phyloP scores from a whole-genome alignment of 129 eudicot species.

The Flaveria trinervia region DNA sequence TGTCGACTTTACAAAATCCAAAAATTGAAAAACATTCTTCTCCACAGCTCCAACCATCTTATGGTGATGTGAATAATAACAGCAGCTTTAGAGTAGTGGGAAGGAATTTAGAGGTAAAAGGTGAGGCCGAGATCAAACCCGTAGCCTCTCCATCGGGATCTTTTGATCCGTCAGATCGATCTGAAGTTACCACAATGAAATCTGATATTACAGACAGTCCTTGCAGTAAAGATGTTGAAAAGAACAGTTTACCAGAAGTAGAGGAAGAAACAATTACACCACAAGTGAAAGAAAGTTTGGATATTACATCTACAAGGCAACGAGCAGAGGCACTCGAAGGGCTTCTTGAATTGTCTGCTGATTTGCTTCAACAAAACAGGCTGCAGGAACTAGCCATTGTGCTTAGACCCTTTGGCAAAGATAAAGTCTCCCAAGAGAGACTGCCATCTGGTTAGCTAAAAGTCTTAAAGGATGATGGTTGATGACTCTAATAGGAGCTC shows the following conservation, averaged over 20 bases:
- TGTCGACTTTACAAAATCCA: conserved; percentile 44
- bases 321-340: conserved; percentile 99
- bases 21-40: conserved; percentile 46
- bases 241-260: conserved; percentile 33
- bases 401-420: conserved; percentile 87
- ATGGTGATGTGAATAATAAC: conserved; percentile 60
- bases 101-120: conserved; percentile 42
- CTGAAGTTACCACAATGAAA: conserved; percentile 35
- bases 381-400: conserved; percentile 87
- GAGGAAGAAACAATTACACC: conserved; percentile 38
- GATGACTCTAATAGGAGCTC: conserved; percentile 64
- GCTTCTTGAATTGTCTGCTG: conserved; percentile 90
- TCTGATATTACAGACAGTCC: conserved; percentile 39
- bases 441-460: conserved; percentile 96
- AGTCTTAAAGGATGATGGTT: conserved; percentile 97
- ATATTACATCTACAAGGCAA: conserved; percentile 82
- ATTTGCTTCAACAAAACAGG: conserved; percentile 82
- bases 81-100: conserved; percentile 64
- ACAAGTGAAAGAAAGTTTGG: conserved; percentile 63
- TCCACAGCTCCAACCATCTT: conserved; percentile 47
- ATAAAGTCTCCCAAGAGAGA: conserved; percentile 96
- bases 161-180: conserved; percentile 42
- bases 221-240: conserved; percentile 47
- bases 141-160: conserved; percentile 40
- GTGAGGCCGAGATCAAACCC: conserved; percentile 47